A percentile compares a stretch with the other conserved stretches of the same genome.
These are phyloP conservation scores for Aureobasidium sp. DNA, from an alignment of 2,329 filamentous ascomycete genomes.

Conservation along the genomic window DNA sequence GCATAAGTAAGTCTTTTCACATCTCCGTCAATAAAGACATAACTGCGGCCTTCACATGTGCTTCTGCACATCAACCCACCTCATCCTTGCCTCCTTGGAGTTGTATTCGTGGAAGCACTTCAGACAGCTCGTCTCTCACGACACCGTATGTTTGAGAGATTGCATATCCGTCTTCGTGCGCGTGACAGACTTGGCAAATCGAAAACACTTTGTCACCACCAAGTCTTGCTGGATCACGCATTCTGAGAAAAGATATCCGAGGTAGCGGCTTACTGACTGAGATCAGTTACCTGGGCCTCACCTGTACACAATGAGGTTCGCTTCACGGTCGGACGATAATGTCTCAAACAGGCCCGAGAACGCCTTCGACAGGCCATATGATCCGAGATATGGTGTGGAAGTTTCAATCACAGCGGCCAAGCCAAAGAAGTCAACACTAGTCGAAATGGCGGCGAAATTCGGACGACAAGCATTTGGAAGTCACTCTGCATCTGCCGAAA, in stretches of 20 bases:
- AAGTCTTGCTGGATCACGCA: neutral
- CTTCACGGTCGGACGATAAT: neutral
- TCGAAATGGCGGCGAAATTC: slow-evolving; percentile 16
- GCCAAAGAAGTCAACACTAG: slow-evolving; percentile 15
- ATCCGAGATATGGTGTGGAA: slow-evolving; percentile 6
- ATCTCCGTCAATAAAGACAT: neutral
- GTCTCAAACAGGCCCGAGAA: slow-evolving; percentile 12
- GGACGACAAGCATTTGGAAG: slow-evolving; percentile 12
- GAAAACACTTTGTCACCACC: neutral
- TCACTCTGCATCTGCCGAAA: neutral
- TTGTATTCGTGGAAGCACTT: neutral
- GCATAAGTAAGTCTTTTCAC: neutral
- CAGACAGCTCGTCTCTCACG: neutral
- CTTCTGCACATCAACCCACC: neutral
- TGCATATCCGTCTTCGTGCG: neutral
- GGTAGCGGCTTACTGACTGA: neutral
- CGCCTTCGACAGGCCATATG: slow-evolving; percentile 11
- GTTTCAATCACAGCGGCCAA: slow-evolving; percentile 20
- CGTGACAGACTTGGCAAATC: neutral
- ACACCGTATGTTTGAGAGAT: neutral
- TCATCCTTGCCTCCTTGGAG: neutral
- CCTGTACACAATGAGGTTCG: neutral
- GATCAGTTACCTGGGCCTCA: neutral
- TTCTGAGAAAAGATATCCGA: neutral
- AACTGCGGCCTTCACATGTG: neutral